Conservation (phyloP, 2,329 filamentous ascomycete species). For the Ceratocystis huliohia region DNA sequence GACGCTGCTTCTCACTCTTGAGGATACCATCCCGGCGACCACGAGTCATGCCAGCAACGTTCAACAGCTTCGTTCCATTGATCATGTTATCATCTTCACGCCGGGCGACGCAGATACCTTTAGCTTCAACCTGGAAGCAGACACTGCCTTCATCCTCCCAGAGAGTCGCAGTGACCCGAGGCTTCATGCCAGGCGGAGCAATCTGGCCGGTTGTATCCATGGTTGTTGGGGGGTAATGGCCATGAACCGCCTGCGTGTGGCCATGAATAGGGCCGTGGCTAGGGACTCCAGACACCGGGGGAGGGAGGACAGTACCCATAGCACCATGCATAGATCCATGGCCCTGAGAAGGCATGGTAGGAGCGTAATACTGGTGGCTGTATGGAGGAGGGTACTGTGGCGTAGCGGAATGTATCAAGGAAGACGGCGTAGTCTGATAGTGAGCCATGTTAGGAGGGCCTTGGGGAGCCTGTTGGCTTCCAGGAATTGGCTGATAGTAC, state of each 20-base stretch:
- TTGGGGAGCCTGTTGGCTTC: conserved; percentile 63
- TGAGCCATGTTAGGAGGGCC: conserved; percentile 48
- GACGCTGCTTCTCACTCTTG: conserved; percentile 92
- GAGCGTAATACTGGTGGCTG: conserved; percentile 59
- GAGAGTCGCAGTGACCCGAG: conserved; percentile 83
- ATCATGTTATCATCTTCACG: conserved; percentile 99
- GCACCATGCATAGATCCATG: conserved; percentile 56
- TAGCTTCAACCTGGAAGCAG: conserved; percentile 94
- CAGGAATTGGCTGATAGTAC: conserved; percentile 76
- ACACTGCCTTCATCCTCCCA: conserved; percentile 98
- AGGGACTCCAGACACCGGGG: conserved; percentile 35
- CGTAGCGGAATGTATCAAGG: conserved; percentile 60
- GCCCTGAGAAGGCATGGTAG: conserved; percentile 69
- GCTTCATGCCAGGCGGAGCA: conserved; percentile 88
- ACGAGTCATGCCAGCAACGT: conserved; percentile 95
- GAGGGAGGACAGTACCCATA: conserved; percentile 60
- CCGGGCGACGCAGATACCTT: conserved; percentile 88
- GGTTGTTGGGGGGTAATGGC: conserved; percentile 45
- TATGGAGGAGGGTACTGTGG: conserved; percentile 53
- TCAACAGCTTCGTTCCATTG: conserved; percentile 92
- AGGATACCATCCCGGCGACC: conserved; percentile 89
- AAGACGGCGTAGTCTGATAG: conserved; percentile 68
- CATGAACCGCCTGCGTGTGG: conserved; percentile 43
- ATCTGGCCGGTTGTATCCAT: conserved; percentile 85
- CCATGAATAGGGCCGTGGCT: conserved; percentile 33